Percentiles rank a stretch among this genome's conserved stretches.
phyloP scores from a whole-genome alignment of 2,329 filamentous ascomycete species.

The Sclerotiophoma versabilis region DNA sequence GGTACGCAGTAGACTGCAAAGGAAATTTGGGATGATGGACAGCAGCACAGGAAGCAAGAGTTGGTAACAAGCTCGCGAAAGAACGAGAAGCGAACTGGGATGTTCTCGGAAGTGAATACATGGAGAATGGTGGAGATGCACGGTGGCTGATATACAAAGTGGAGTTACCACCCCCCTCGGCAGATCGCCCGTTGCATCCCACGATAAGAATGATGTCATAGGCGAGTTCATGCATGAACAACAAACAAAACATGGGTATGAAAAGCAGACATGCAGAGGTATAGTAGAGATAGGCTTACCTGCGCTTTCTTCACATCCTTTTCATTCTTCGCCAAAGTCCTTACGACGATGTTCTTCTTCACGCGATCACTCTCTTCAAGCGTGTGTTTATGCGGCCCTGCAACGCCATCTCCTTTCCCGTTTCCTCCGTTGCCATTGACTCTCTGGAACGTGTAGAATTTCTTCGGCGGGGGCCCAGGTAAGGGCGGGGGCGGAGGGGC shows the following conservation, averaged over 20 bases:
- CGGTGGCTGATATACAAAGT: slow-evolving; percentile 2
- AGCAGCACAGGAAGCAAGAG: not conserved
- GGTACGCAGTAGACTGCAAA: not conserved
- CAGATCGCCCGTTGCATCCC: slow-evolving; percentile 14
- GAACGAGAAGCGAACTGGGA: not conserved
- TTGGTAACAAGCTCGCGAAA: not conserved
- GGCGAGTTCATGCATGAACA: slow-evolving; percentile 1
- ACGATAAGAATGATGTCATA: slow-evolving; percentile 18
- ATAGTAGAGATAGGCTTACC: slow-evolving; percentile 30
- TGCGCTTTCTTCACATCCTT: slow-evolving; percentile 67
- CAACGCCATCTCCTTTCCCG: slow-evolving; percentile 72
- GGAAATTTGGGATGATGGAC: not conserved
- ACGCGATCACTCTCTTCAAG: slow-evolving; percentile 78
- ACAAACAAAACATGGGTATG: slow-evolving; percentile 1
- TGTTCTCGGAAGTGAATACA: slow-evolving; percentile 12
- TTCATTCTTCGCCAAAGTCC: slow-evolving; percentile 68
- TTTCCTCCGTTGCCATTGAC: slow-evolving; percentile 80
- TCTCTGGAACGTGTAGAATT: slow-evolving; percentile 73
- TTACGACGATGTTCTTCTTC: slow-evolving; percentile 80
- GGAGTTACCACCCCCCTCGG: slow-evolving; percentile 7
- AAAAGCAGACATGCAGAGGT: not conserved
- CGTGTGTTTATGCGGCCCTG: slow-evolving; percentile 76
- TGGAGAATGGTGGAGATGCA: slow-evolving; percentile 9
- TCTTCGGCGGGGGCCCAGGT: slow-evolving; percentile 24
- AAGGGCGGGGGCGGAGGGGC: slow-evolving; percentile 11